Base-by-base conservation (phyloP, 257 asterid genomes). In the Solanum stenotomum region DNA sequence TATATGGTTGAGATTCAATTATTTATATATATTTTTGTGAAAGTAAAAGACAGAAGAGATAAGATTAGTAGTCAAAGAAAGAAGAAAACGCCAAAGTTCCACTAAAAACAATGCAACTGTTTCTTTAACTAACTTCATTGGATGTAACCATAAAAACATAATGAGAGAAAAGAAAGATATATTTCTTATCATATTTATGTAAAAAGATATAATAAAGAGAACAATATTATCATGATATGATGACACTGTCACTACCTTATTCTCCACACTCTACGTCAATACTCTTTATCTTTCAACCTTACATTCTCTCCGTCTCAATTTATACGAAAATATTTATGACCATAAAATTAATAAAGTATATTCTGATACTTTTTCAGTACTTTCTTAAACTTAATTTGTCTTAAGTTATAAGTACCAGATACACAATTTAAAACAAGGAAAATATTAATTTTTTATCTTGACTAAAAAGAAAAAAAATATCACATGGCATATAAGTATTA, bases 11-110 rank as follows among this genome's bases (percentile, higher is more conserved):
- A 71, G n/a, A 31, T 71, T 8, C 78, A 1, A 22, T 70, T 70
- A 40, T 72, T 6, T 31, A 68, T 35, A 40, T 20, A 34, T 16
- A 14, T 37, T 37, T 76, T 76, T 76, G 16, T 4, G 38, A 44
- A 79, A 25, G 65, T 35, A 44, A 8, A 11, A 79, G 27, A 79
- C 27, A 79, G 10, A 4, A 25, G 38, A 79, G 37, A 44, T 44
- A 27, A 15, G 40, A 34, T 74, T 74, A 74, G 65, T 46, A 46
- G 68, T 81, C 40, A 81, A 81, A 86, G 37, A 34, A 61, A 84
- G 85, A 59, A 84, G 85, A 91, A 90, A 83, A 91, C 89, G 88
- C 91, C 90, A 91, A 91, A 87, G 46, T 85, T 33, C 88, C 89
- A 82, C 91, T 83, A 87, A 91, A 89, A 89, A 81, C 88, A 87